Base-by-base conservation (phyloP, 2,329 filamentous ascomycete genomes). In the Arthrinium puccinioides region DNA sequence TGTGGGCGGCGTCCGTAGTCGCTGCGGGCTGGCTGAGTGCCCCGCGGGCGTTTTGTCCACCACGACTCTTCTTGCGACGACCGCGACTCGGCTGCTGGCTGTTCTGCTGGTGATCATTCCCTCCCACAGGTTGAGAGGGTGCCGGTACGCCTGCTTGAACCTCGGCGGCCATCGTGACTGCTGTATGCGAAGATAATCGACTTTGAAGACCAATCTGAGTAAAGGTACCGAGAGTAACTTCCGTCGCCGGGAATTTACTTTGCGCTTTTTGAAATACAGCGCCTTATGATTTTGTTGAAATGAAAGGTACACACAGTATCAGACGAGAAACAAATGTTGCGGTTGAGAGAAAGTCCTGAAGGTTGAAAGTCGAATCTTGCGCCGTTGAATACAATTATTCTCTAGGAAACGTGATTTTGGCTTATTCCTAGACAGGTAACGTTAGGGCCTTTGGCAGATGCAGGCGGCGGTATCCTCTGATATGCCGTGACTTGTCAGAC, bases 231-330 rank as follows among this genome's bases (percentile, higher is more conserved):
- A 24, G 25, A 33, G 31, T 20, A 29, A 32, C 19, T 16, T 21
- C n/a, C 14, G 21, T 18, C 18, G 24, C 24, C 21, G 15, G n/a
- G 14, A 32, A 16, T 6, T 14, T n/a, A n/a, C 16, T 36, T 36
- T 64, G 63, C 63, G 63, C 63, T 67, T 64, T 66, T 60, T 60
- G 54, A 66, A 67, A 67, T 66, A 66, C 57, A 66, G 63, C 63
- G 63, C 48, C 63, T 67, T 67, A 44, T 38, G 40, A 55, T 40
- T 43, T 43, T 21, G 21, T 39, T 41, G 26, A 48, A 45, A 47
- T 36, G 25, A 43, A 41, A 48, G n/a, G n/a, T n/a, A n/a, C n/a
- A n/a, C n/a, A n/a, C n/a, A n/a, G n/a, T n/a, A n/a, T n/a, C n/a
- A n/a, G n/a, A n/a, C n/a, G 18, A 7, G 24, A n/a, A 4, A 5